Evolutionary conservation across 371 early-diverging fungal species (phyloP).

Genomic region (Coemansia sp.): DNA sequence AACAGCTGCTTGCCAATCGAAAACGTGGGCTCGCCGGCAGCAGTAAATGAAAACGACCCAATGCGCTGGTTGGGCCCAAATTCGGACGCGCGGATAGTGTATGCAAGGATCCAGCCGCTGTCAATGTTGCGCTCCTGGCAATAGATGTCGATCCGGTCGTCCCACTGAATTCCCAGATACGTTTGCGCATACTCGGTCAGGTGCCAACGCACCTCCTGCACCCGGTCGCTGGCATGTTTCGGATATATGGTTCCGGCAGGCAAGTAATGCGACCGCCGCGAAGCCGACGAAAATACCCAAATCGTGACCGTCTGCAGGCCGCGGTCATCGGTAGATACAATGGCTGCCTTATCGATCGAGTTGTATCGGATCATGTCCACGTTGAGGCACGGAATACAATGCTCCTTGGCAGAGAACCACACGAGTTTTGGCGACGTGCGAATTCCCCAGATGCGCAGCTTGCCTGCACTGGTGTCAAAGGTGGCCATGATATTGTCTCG

Average conservation of each 20-base stretch:
- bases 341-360: conserved; percentile 50
- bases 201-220: conserved; percentile 49
- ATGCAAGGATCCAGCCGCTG: conserved; percentile 34
- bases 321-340: conserved; percentile 37
- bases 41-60: conserved; percentile 49
- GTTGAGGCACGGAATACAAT: conserved; percentile 39
- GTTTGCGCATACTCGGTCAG: conserved; percentile 48
- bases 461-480: conserved; percentile 37
- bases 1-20: conserved; percentile 38
- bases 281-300: conserved; percentile 50
- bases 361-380: conserved; percentile 51
- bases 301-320: conserved; percentile 42
- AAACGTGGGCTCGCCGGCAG: conserved; percentile 43
- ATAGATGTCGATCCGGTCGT: conserved; percentile 40
- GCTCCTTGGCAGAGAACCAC: conserved; percentile 50
- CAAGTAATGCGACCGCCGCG: conserved; percentile 45
- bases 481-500: conserved; percentile 50
- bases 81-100: conserved; percentile 27
- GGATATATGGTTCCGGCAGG: conserved; percentile 49
- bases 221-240: conserved; percentile 25
- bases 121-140: conserved; percentile 47
- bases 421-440: conserved; percentile 22
- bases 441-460: conserved; percentile 46
- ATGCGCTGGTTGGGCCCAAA: conserved; percentile 32
- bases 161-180: conserved; percentile 49